phyloP scores from a whole-genome alignment of 495 filamentous ascomycete species.

The Talaromyces nanjingensis region DNA sequence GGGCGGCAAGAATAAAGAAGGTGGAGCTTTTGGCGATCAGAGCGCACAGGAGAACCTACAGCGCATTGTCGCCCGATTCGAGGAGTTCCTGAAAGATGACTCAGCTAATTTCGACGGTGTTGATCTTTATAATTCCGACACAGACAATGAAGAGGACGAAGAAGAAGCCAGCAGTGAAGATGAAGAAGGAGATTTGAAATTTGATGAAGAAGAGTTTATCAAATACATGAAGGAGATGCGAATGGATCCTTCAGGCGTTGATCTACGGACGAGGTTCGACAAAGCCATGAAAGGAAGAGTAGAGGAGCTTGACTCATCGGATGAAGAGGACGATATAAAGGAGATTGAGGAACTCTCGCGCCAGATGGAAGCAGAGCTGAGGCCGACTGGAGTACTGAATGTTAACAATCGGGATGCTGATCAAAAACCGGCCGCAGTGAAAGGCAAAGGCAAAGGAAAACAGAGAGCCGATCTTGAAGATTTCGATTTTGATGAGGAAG shows the following conservation, averaged over 20 bases:
- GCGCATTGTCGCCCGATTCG: constrained; percentile 85
- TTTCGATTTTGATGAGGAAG: constrained; percentile 36
- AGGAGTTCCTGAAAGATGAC: constrained; percentile 89
- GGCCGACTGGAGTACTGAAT: constrained; percentile 64
- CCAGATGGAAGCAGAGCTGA: constrained; percentile 77
- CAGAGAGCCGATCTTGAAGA: constrained; percentile 19
- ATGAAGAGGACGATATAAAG: constrained; percentile 56
- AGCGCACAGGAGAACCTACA: constrained; percentile 74
- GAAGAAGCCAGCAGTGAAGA: constrained; percentile 47
- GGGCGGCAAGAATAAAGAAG: constrained; percentile 12
- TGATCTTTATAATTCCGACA: constrained; percentile 62
- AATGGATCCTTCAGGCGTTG: constrained; percentile 55
- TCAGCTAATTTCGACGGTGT: constrained; percentile 71
- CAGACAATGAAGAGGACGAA: constrained; percentile 50
- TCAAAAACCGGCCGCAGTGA: constrained; percentile 1
- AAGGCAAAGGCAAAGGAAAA: constrained; percentile 16
- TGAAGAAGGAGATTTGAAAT: constrained; percentile 70
- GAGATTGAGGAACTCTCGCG: constrained; percentile 66
- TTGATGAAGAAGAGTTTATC: constrained; percentile 80
- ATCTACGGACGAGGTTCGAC: constrained; percentile 16
- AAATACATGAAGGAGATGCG: constrained; percentile 94
- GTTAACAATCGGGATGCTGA: constrained; percentile 41
- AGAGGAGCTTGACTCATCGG: constrained; percentile 41
- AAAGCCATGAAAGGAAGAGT: constrained; percentile 26
- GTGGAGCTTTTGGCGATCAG: constrained; percentile 65